Percentiles rank a stretch among this genome's conserved stretches.
Conservation (phyloP, 1,139 yeast genomes). For the Magnusiomyces fungicola region DNA sequence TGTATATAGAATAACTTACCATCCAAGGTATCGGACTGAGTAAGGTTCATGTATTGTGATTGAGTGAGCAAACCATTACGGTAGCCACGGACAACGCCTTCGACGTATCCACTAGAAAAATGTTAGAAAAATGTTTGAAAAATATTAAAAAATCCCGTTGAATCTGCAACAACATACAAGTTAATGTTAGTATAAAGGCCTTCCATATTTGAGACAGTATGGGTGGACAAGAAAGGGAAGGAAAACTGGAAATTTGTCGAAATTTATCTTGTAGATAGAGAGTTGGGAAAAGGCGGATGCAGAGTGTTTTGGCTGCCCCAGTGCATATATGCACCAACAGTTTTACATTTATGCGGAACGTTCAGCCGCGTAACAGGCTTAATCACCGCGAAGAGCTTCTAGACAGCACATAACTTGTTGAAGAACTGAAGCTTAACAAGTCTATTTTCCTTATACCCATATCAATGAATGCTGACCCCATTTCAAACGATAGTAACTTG, state of each 20-base stretch:
- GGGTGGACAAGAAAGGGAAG: not conserved
- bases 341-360: not conserved
- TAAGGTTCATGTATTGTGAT: slow-evolving; percentile 79
- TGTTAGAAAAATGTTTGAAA: not conserved
- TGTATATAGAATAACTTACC: slow-evolving; percentile 19
- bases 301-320: not conserved
- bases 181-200: slow-evolving; percentile 83
- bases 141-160: no score
- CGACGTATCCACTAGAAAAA: slow-evolving; percentile 63
- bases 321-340: not conserved
- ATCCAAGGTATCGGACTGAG: slow-evolving; percentile 93
- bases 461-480: no score
- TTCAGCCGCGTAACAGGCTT: no score
- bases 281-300: not conserved
- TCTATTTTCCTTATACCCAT: no score
- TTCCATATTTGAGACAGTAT: slow-evolving; percentile 46
- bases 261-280: not conserved
- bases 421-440: no score
- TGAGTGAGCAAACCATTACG: slow-evolving; percentile 71
- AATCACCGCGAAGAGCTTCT: no score
- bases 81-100: slow-evolving; percentile 92
- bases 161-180: slow-evolving; percentile 31
- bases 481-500: no score
- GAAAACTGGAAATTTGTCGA: not conserved
- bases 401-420: no score